phyloP scores from a whole-genome alignment of 2,329 filamentous ascomycete species.

The Fusarium pseudocircinatum region DNA sequence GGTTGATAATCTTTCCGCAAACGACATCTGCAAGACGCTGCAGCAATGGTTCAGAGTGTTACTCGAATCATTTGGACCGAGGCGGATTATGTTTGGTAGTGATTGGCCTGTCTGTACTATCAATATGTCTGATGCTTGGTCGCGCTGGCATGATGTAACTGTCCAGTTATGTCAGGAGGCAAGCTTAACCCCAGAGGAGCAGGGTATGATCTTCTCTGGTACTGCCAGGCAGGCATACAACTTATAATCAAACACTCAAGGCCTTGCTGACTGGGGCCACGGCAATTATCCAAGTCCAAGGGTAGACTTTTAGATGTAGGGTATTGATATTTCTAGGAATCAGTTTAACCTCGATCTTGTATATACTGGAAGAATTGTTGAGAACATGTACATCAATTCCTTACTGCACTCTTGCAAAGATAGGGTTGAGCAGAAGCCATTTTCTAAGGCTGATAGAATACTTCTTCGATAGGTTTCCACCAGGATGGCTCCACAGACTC shows the following conservation, averaged over 20 bases:
- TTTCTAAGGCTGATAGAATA: neutral
- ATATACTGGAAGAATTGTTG: no score
- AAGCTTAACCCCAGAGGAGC: neutral
- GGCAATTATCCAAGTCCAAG: no score
- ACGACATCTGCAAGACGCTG: neutral
- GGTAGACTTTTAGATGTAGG: no score
- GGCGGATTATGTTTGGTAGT: neutral
- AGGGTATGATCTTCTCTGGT: neutral
- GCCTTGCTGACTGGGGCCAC: fast-evolving
- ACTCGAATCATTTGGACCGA: neutral
- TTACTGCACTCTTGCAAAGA: fast-evolving
- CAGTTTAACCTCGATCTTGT: no score
- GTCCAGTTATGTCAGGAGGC: neutral
- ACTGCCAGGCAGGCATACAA: neutral
- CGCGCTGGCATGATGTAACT: neutral
- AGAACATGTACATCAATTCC: no score
- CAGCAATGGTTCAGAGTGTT: neutral
- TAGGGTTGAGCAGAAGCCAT: fast-evolving
- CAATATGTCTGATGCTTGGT: neutral
- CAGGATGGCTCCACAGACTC: neutral
- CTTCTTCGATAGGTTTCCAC: neutral
- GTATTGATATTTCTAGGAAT: no score
- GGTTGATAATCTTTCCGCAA: neutral
- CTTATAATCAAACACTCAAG: fast-evolving
- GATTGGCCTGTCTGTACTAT: neutral